These are phyloP conservation scores for Helicostylum pulchrum DNA, from an alignment of 192 early-diverging fungal species.

Conservation along the genomic window DNA sequence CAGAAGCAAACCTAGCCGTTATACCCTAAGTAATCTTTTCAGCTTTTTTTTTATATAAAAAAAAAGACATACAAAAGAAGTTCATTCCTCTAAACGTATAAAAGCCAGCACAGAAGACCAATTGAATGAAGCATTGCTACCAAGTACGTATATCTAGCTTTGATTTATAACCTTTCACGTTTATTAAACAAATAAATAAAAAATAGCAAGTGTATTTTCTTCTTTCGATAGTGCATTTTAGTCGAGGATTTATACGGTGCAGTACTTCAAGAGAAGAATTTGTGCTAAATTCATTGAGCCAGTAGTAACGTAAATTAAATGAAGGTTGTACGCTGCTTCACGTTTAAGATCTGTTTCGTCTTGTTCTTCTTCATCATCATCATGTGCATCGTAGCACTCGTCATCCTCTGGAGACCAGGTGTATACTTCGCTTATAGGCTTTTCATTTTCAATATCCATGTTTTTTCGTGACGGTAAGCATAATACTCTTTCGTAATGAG, in stretches of 20 bases:
- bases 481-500: conserved; percentile 81
- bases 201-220: too few species aligned
- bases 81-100: too few species aligned
- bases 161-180: too few species aligned
- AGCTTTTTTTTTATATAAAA: too few species aligned
- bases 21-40: too few species aligned
- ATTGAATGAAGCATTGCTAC: too few species aligned
- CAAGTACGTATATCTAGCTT: too few species aligned
- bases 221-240: not conserved
- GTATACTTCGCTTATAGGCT: conserved; percentile 22
- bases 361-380: conserved; percentile 49
- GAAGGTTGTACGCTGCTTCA: conserved; percentile 93
- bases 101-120: too few species aligned
- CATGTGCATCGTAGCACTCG: conserved; percentile 41
- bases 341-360: conserved; percentile 55
- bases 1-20: too few species aligned
- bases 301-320: conserved; percentile 71
- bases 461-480: conserved; percentile 41
- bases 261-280: conserved; percentile 69
- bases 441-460: not conserved
- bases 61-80: too few species aligned
- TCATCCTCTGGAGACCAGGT: conserved; percentile 35
- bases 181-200: too few species aligned
- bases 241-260: conserved; percentile 53
- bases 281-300: conserved; percentile 73